Conservation (phyloP, 2,329 filamentous ascomycete species). For the Fusarium sp. region DNA sequence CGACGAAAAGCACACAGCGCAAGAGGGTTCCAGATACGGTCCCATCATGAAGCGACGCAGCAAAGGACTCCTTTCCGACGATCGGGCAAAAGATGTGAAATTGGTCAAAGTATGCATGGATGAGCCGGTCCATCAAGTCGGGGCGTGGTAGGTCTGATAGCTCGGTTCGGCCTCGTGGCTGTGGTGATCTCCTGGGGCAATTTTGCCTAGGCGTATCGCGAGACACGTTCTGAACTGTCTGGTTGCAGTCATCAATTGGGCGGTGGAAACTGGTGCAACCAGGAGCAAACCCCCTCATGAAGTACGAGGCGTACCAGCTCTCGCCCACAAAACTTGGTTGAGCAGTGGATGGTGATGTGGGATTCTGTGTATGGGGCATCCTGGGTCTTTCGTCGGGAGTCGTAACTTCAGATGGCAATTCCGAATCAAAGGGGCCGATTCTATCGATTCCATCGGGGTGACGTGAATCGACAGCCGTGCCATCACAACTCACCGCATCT, state of each 20-base stretch:
- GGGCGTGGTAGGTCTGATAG: not conserved
- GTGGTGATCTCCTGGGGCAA: not conserved
- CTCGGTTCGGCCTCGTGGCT: not conserved
- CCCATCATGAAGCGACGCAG: not conserved
- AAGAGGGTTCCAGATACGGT: not conserved
- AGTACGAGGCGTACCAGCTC: not conserved
- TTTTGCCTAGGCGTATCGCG: not conserved
- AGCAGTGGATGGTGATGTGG: not conserved
- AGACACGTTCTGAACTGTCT: not conserved
- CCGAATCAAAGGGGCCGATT: not conserved
- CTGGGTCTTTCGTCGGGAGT: not conserved
- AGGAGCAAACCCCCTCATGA: not conserved
- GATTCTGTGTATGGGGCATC: not conserved
- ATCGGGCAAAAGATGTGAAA: conserved; percentile 11
- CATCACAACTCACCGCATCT: not conserved
- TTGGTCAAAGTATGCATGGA: conserved; percentile 11
- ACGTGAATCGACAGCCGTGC: not conserved
- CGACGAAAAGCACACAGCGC: conserved; percentile 2
- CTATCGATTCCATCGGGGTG: not conserved
- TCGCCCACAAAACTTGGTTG: not conserved
- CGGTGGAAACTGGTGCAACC: not conserved
- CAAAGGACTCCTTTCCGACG: not conserved
- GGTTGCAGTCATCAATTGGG: not conserved
- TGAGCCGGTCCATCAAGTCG: not conserved
- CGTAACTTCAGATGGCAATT: not conserved